phyloP scores from a whole-genome alignment of 169 alveolate genomes.

The Babesia divergens region DNA sequence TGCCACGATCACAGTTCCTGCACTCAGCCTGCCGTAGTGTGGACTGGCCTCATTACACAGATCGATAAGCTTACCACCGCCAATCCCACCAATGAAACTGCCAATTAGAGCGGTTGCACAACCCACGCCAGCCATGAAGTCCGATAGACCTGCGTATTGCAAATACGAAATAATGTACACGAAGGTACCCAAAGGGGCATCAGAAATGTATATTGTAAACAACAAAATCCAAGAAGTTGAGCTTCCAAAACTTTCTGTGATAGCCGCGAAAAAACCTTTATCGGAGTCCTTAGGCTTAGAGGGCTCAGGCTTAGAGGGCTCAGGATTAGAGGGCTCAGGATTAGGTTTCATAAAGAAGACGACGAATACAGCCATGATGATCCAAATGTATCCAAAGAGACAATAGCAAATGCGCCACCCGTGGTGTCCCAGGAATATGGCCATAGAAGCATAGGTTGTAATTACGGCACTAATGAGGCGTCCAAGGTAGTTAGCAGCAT shows the following conservation, averaged over 20 bases:
- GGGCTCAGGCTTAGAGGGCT: background rate
- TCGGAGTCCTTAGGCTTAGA: slow-evolving; percentile 1
- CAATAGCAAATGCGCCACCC: slow-evolving; percentile 36
- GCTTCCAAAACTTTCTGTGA: too few relatives aligned
- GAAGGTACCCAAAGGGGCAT: slow-evolving; percentile 87
- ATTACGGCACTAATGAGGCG: background rate
- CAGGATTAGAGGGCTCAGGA: background rate
- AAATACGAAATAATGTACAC: slow-evolving; percentile 84
- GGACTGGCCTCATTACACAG: slow-evolving; percentile 73
- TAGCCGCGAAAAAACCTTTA: slow-evolving; percentile 1
- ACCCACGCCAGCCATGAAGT: slow-evolving; percentile 81
- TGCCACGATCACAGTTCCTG: slow-evolving; percentile 75
- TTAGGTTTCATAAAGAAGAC: background rate
- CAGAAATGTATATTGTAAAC: slow-evolving; percentile 73
- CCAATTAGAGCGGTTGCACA: slow-evolving; percentile 82
- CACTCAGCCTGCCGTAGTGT: slow-evolving; percentile 83
- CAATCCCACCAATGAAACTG: slow-evolving; percentile 84
- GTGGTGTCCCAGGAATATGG: background rate
- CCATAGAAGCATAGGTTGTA: background rate
- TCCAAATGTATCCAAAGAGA: background rate
- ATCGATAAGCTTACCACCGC: slow-evolving; percentile 86
- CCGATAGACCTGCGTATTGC: slow-evolving; percentile 85
- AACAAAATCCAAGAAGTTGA: slow-evolving; percentile 27
- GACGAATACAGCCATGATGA: background rate
- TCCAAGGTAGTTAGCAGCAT: slow-evolving; percentile 12